Evolutionary conservation across 768 basidiomycete genomes (phyloP).

Genomic region (Tephrocybe sp.): DNA sequence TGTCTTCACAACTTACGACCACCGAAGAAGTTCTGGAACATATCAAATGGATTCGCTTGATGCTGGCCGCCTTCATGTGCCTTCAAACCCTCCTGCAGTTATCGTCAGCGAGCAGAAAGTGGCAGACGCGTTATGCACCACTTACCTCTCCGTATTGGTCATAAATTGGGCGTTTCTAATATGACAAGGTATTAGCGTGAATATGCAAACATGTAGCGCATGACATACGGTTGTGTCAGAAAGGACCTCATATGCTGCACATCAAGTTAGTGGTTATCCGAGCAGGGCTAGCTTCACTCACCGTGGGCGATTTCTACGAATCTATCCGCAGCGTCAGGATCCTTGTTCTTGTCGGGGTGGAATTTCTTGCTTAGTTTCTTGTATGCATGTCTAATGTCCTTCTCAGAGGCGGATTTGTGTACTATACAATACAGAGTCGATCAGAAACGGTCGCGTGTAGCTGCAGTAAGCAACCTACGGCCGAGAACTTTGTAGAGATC

Average conservation of each 20-base stretch:
- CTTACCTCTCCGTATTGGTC: constrained; percentile 88
- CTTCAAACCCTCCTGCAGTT: constrained; percentile 78
- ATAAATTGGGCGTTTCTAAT: constrained; percentile 89
- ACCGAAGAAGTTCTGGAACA: constrained; percentile 93
- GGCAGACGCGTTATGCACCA: not conserved
- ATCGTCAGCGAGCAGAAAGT: constrained; percentile 8
- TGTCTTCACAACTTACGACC: constrained; percentile 51
- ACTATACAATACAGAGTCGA: too few species aligned
- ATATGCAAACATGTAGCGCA: not conserved
- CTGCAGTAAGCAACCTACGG: constrained; percentile 47
- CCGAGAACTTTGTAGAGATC: constrained; percentile 86
- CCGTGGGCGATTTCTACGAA: constrained; percentile 93
- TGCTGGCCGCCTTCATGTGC: constrained; percentile 88
- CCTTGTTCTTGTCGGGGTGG: constrained; percentile 96
- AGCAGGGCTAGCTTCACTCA: constrained; percentile 30
- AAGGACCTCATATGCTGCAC: constrained; percentile 88
- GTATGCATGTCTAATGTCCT: constrained; percentile 90
- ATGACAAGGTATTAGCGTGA: constrained; percentile 9
- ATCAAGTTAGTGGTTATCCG: not conserved
- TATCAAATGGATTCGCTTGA: constrained; percentile 87
- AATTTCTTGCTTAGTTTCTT: constrained; percentile 85
- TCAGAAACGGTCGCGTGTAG: constrained; percentile 18
- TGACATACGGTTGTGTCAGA: constrained; percentile 73
- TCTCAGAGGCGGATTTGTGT: constrained; percentile 77
- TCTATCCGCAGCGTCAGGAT: constrained; percentile 73